Base-by-base conservation (phyloP, 441 rosid species). In the Isatis lusitanica region DNA sequence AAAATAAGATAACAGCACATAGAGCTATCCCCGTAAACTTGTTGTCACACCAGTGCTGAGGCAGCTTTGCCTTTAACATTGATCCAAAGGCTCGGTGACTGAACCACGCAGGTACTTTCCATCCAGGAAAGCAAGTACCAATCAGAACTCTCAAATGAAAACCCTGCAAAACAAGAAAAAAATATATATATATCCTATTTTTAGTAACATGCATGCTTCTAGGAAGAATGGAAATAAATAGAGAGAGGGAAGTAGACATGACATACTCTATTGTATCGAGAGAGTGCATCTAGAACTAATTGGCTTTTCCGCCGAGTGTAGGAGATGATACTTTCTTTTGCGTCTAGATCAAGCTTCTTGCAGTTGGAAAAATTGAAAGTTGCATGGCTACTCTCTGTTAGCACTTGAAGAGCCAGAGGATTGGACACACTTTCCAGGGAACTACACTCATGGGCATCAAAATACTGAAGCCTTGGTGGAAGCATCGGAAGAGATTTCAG, bases 91-190 rank as follows among this genome's bases (percentile, higher is more conserved):
- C 76, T 63, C 55, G 64, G 39, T 72, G 48, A 72, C 56, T 63
- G 64, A 72, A 63, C 76, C 76, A 72, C 42, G 18, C 12, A 17
- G 76, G 70, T 63, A 72, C 28, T 53, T 63, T 63, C 15, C 17
- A 63, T 43, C 70, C 76, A 63, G 76, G 76, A 43, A 16, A 72
- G 47, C 76, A 63, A n/a, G 70, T 31, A 17, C 74, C 46, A 1
- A 46, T 44, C 47, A 70, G 18, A 44, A 26, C 44, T 58, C 9
- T 7, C 9, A n/a, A 63, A 7, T 63, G 46, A 31, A 43, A 31
- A 63, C 43, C 24, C 76, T 72, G 57, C 26, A 35, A 51, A n/a
- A 3, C 26, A 24, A n/a, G n/a, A n/a, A n/a, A n/a, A n/a, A n/a
- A n/a, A n/a, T n/a, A n/a, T n/a, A n/a, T n/a, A n/a, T n/a, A n/a